Percentiles rank a stretch among this genome's conserved stretches.
These are phyloP conservation scores for Chalaropsis ovoidea DNA, from an alignment of 2,329 filamentous ascomycete species.

Conservation along the genomic window DNA sequence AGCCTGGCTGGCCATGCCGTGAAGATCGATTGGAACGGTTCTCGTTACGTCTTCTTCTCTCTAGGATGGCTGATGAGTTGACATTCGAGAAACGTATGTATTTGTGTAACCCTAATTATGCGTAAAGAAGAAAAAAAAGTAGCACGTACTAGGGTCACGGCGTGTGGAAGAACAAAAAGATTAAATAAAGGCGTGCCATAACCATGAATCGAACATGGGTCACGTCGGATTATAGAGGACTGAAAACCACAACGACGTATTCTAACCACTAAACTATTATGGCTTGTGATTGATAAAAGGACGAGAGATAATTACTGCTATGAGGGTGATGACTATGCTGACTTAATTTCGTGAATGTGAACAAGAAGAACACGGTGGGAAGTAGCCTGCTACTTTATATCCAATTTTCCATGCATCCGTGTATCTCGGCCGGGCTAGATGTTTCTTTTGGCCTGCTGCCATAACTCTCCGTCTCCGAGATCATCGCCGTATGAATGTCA, in stretches of 20 bases:
- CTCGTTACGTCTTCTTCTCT: too few species aligned
- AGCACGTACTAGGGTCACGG: too few species aligned
- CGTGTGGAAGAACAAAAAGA: too few species aligned
- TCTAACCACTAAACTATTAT: conserved; percentile 17
- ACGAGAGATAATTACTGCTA: too few species aligned
- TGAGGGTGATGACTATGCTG: too few species aligned
- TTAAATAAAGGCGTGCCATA: background rate
- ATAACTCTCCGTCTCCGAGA: background rate
- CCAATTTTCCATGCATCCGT: background rate
- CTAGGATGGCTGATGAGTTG: too few species aligned
- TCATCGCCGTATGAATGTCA: background rate
- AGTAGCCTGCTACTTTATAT: background rate
- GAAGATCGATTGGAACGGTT: too few species aligned
- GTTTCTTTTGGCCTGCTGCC: background rate
- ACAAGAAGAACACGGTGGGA: background rate
- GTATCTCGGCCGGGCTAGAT: background rate
- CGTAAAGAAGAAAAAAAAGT: too few species aligned
- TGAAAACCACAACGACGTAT: conserved; percentile 10
- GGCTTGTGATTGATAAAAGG: background rate
- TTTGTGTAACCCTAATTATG: too few species aligned
- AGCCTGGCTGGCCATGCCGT: too few species aligned
- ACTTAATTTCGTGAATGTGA: background rate
- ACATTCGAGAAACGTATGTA: too few species aligned
- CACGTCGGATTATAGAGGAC: background rate
- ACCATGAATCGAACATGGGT: conserved; percentile 16